Conservation (phyloP, 805 yeast species). For the Candida palmyrensis region DNA sequence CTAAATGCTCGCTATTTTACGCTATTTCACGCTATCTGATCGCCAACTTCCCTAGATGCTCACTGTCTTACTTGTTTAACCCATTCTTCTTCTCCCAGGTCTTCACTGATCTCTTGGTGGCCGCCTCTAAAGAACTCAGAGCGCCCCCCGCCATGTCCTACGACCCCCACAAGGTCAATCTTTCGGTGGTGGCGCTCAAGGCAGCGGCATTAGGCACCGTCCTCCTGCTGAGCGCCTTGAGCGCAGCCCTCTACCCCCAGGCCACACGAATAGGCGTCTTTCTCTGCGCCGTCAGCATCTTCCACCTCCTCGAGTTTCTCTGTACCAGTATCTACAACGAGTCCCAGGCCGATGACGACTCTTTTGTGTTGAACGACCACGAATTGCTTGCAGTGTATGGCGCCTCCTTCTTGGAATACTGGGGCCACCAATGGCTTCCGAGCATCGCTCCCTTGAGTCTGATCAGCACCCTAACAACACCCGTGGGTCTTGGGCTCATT, state of each 20-base stretch:
- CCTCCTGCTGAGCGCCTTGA: conserved; percentile 11
- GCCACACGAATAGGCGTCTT: conserved; percentile 1
- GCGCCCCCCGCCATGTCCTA: conserved; percentile 9
- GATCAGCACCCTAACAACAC: neutral
- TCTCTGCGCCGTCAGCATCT: conserved; percentile 46
- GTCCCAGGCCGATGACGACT: conserved; percentile 60
- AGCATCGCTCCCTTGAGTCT: neutral
- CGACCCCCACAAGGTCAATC: conserved; percentile 22
- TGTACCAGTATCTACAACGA: conserved; percentile 75
- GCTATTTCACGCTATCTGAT: no score
- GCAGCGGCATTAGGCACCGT: conserved; percentile 28
- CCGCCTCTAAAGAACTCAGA: conserved; percentile 1
- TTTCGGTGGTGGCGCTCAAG: conserved; percentile 26
- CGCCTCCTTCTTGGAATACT: conserved; percentile 14
- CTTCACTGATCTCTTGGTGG: neutral
- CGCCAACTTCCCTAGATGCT: no score
- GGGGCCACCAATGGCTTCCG: conserved; percentile 1
- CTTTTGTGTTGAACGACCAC: conserved; percentile 28
- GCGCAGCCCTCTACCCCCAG: neutral
- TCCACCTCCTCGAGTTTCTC: conserved; percentile 80
- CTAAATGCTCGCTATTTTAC: no score
- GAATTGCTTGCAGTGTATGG: conserved; percentile 22
- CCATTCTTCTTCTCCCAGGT: neutral
- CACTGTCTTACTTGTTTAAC: no score
- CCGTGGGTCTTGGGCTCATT: conserved; percentile 45